A percentile compares a stretch with the other conserved stretches of the same genome.
Conservation (phyloP, 2,329 filamentous ascomycete genomes). For the Phoma herbarum region DNA sequence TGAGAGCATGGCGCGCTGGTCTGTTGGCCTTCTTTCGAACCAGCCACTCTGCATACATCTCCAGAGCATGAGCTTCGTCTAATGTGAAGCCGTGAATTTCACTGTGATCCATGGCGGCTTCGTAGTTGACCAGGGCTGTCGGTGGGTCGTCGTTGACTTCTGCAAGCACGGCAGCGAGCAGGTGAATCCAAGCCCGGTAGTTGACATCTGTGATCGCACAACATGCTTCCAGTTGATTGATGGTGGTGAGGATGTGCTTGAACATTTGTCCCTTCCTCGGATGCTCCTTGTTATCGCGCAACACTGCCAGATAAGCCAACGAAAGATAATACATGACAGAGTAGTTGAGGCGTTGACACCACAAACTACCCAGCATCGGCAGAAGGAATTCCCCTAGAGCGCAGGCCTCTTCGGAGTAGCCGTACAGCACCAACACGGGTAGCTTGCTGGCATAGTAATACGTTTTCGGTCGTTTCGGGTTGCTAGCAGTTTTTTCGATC, state of each 20-base stretch:
- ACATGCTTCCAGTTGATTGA: constrained; percentile 70
- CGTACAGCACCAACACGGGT: constrained; percentile 54
- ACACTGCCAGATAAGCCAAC: constrained; percentile 51
- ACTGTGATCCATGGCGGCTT: constrained; percentile 76
- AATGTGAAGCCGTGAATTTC: constrained; percentile 71
- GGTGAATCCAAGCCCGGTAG: constrained; percentile 73
- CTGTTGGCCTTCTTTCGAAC: constrained; percentile 70
- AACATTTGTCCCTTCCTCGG: constrained; percentile 60
- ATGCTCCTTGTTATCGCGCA: constrained; percentile 51
- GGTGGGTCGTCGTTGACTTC: constrained; percentile 67
- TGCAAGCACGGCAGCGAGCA: constrained; percentile 73
- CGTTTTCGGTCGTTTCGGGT: constrained; percentile 70
- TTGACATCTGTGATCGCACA: constrained; percentile 72
- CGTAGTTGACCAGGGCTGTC: constrained; percentile 69
- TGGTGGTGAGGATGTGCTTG: constrained; percentile 63
- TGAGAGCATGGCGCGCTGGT: constrained; percentile 73
- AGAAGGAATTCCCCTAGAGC: constrained; percentile 54
- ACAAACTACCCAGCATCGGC: constrained; percentile 54
- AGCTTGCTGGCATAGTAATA: constrained; percentile 70
- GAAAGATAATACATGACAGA: constrained; percentile 55
- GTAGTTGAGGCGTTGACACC: constrained; percentile 56
- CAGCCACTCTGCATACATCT: constrained; percentile 77
- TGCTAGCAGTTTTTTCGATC: constrained; percentile 59
- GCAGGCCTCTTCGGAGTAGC: constrained; percentile 54
- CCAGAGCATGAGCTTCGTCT: constrained; percentile 77